These are phyloP conservation scores for Pseudocercospora eumusae DNA, from an alignment of 2,329 filamentous ascomycete species.

Conservation along the genomic window DNA sequence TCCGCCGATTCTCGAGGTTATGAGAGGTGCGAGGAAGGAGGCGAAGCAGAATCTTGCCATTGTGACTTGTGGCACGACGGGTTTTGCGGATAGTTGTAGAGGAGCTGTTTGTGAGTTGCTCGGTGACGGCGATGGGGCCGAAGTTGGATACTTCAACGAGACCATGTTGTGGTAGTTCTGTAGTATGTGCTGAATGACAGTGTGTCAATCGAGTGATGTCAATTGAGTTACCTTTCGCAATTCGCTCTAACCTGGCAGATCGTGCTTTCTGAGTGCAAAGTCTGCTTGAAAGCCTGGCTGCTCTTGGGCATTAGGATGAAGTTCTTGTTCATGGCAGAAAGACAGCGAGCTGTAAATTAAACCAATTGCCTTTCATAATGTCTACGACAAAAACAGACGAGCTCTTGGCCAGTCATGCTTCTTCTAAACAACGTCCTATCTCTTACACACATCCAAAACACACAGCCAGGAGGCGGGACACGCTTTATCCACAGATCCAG, in stretches of 20 bases:
- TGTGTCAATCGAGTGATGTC: no score
- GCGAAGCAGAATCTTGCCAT: slow-evolving; percentile 24
- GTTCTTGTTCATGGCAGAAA: no score
- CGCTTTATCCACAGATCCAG: slow-evolving; percentile 2
- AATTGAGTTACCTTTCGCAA: no score
- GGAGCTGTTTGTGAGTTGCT: slow-evolving; percentile 24
- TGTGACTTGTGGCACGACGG: slow-evolving; percentile 26
- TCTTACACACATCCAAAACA: neutral
- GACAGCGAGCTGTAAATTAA: no score
- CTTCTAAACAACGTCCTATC: neutral
- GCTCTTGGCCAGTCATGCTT: neutral
- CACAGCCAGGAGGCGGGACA: neutral
- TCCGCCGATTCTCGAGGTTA: slow-evolving; percentile 25
- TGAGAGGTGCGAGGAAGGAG: slow-evolving; percentile 18
- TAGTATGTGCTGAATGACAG: no score
- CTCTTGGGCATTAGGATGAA: no score
- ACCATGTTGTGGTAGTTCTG: neutral
- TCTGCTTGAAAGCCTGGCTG: no score
- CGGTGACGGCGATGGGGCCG: slow-evolving; percentile 22
- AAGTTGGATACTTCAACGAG: slow-evolving; percentile 26
- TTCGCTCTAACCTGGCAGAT: no score
- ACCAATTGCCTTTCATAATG: neutral
- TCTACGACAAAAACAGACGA: neutral
- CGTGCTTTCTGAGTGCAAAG: no score
- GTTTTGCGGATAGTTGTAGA: slow-evolving; percentile 27